A percentile compares a stretch with the other conserved stretches of the same genome.
Evolutionary conservation across 2,329 filamentous ascomycete genomes (phyloP).

Genomic region (Aspergillus piperis): DNA sequence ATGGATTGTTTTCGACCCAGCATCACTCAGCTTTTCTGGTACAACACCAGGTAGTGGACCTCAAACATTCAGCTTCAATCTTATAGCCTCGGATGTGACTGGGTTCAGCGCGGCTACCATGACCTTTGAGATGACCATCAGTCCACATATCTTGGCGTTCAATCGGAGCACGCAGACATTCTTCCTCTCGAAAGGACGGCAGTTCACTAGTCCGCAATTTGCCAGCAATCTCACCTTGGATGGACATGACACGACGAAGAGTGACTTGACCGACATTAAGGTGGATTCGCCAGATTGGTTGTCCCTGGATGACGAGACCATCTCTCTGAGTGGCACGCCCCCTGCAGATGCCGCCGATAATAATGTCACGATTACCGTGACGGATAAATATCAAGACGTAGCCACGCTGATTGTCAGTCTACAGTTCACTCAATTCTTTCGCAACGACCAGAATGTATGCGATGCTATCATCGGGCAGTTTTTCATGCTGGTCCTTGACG

Average conservation of each 20-base stretch:
- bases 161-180: conserved; percentile 58
- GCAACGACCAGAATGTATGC: conserved; percentile 45
- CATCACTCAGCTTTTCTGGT: conserved; percentile 68
- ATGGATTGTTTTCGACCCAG: conserved; percentile 75
- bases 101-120: conserved; percentile 70
- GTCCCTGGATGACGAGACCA: conserved; percentile 61
- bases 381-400: conserved; percentile 61
- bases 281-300: conserved; percentile 69
- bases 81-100: conserved; percentile 77
- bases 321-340: conserved; percentile 66
- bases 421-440: conserved; percentile 47
- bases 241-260: conserved; percentile 50
- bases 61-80: conserved; percentile 69
- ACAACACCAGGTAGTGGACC: conserved; percentile 69
- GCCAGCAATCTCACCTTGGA: conserved; percentile 59
- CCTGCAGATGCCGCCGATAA: conserved; percentile 59
- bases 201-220: conserved; percentile 57
- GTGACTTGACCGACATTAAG: conserved; percentile 55
- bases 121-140: conserved; percentile 71
- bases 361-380: conserved; percentile 63
- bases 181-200: conserved; percentile 57
- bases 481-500: conserved; percentile 53
- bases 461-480: conserved; percentile 52
- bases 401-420: conserved; percentile 60
- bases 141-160: conserved; percentile 68